Evolutionary conservation across 1,284 basidiomycete species (phyloP).

Genomic region (Trametes sp.): DNA sequence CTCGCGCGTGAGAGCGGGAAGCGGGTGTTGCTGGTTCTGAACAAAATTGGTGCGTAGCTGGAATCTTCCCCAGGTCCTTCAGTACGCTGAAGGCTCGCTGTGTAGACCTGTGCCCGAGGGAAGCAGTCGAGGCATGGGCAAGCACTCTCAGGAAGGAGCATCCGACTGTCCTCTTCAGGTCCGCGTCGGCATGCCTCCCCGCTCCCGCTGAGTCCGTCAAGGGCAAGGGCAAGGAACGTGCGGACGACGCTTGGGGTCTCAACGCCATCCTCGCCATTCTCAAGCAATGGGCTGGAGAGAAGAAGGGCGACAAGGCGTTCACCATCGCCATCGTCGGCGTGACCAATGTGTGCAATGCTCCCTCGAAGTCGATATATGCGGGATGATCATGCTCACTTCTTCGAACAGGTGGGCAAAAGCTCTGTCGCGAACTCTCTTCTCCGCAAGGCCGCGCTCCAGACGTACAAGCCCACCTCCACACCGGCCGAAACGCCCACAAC

Average conservation of each 20-base stretch:
- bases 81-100: background rate
- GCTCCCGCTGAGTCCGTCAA: conserved; percentile 41
- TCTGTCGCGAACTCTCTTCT: conserved; percentile 82
- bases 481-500: conserved; percentile 70
- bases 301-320: conserved; percentile 55
- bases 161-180: conserved; percentile 85
- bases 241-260: conserved; percentile 66
- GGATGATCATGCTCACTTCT: too few species aligned
- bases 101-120: conserved; percentile 85
- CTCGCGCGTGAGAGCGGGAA: conserved; percentile 53
- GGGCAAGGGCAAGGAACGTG: conserved; percentile 44
- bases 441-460: conserved; percentile 56
- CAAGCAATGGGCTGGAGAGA: conserved; percentile 53
- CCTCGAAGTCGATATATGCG: conserved; percentile 12
- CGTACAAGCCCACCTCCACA: conserved; percentile 68
- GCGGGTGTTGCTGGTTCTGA: conserved; percentile 77
- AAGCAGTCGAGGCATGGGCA: conserved; percentile 83
- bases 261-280: conserved; percentile 57
- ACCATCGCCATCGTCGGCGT: conserved; percentile 79
- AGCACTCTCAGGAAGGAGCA: conserved; percentile 70
- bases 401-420: conserved; percentile 82
- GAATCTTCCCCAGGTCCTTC: background rate
- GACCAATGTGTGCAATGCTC: conserved; percentile 64
- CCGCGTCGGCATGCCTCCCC: conserved; percentile 73
- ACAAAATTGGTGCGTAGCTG: conserved; percentile 80